These are phyloP conservation scores for Euptelea pleiosperma DNA, from an alignment of 164 flowering plant species.

Conservation along the genomic window DNA sequence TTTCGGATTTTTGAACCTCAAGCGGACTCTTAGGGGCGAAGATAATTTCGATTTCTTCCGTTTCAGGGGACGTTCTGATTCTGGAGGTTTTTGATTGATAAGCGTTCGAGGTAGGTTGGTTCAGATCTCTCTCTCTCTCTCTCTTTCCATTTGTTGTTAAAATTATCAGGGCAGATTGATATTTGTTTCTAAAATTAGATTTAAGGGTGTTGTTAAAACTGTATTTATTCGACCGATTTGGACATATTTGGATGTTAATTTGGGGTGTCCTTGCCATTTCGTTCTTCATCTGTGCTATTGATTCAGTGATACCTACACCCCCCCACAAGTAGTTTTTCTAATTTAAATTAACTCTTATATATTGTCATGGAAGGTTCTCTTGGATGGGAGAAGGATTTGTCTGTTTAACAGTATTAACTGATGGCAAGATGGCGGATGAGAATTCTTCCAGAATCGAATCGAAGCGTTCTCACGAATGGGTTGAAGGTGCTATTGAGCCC, in stretches of 20 bases:
- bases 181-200: too few species aligned
- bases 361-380: constrained; percentile 4
- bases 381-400: constrained; percentile 28
- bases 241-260: background rate
- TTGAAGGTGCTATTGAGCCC: constrained; percentile 34
- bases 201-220: too few species aligned
- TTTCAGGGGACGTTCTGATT: background rate
- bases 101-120: constrained; percentile 6
- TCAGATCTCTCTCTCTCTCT: background rate
- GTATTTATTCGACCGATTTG: too few species aligned
- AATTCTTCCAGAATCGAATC: constrained; percentile 27
- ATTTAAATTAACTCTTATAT: too few species aligned
- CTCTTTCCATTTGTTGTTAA: background rate
- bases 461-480: constrained; percentile 46
- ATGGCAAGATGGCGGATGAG: constrained; percentile 21
- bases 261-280: background rate
- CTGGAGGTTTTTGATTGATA: background rate
- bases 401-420: constrained; percentile 9
- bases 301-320: too few species aligned
- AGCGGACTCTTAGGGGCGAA: background rate
- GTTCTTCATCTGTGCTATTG: background rate
- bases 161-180: too few species aligned
- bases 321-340: too few species aligned
- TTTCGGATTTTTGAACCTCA: background rate
- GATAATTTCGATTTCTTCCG: background rate